Evolutionary conservation across 1,284 basidiomycete genomes (phyloP).

Genomic region (Cystobasidiaceae sp.): DNA sequence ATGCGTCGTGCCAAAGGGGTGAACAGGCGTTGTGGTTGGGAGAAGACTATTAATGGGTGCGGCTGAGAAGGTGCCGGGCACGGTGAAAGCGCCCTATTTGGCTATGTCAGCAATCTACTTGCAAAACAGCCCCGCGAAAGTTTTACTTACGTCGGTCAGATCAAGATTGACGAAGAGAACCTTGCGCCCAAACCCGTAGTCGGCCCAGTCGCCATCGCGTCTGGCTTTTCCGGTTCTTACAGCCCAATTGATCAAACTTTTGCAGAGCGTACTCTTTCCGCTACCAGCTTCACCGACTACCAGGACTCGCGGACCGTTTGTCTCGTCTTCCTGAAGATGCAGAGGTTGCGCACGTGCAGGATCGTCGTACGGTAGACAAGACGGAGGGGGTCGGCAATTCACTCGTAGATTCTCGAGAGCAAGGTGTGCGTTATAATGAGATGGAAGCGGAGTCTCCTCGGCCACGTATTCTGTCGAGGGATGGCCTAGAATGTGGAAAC

Average conservation of each 20-base stretch:
- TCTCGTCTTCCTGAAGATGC: conserved; percentile 53
- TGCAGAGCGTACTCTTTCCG: conserved; percentile 86
- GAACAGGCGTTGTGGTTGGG: conserved; percentile 78
- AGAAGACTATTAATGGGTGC: conserved; percentile 68
- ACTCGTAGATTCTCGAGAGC: conserved; percentile 88
- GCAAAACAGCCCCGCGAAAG: too few species aligned
- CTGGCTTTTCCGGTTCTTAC: conserved; percentile 63
- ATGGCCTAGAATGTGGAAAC: conserved; percentile 38
- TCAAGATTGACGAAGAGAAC: conserved; percentile 78
- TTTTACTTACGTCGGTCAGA: conserved; percentile 74
- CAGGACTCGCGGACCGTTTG: conserved; percentile 67
- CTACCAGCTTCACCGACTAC: conserved; percentile 86
- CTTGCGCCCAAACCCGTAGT: conserved; percentile 35
- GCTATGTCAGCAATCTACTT: not conserved
- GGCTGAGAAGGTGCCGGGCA: conserved; percentile 82
- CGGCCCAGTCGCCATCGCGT: conserved; percentile 53
- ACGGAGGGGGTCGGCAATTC: conserved; percentile 55
- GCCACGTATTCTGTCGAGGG: conserved; percentile 92
- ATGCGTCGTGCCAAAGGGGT: conserved; percentile 75
- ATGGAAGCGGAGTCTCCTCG: conserved; percentile 82
- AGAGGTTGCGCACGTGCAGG: conserved; percentile 14
- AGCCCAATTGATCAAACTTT: conserved; percentile 75
- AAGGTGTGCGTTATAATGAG: conserved; percentile 83
- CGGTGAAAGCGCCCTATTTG: conserved; percentile 71
- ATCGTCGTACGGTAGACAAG: conserved; percentile 25